phyloP scores from a whole-genome alignment of 2,329 filamentous ascomycete species.

The Fusarium sp. region DNA sequence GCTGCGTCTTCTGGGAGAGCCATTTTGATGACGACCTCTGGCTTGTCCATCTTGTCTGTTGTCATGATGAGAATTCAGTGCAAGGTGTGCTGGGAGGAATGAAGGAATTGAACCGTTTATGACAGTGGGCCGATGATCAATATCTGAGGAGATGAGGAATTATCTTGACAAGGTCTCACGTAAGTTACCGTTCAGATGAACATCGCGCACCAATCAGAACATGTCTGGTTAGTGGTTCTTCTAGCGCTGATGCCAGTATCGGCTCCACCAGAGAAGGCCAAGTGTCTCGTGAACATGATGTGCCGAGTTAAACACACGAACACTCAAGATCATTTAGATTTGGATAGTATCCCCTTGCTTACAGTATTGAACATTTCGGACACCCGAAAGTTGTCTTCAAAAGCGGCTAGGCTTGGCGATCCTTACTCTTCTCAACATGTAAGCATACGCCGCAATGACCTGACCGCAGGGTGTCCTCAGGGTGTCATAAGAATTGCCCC shows the following conservation, averaged over 20 bases:
- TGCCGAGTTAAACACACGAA: neutral
- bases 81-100: accelerated
- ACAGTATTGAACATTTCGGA: neutral
- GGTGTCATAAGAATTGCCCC: no score
- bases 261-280: neutral
- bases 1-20: constrained; percentile 31
- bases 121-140: no score
- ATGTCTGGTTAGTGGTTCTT: neutral
- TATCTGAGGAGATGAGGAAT: neutral
- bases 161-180: neutral
- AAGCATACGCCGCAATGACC: constrained; percentile 3
- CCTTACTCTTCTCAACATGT: neutral
- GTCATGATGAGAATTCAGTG: accelerated
- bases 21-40: constrained; percentile 34
- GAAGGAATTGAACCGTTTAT: accelerated
- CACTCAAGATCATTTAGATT: neutral
- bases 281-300: neutral
- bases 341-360: neutral
- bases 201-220: neutral
- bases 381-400: neutral
- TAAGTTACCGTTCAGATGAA: neutral
- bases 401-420: neutral
- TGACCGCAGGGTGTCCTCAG: neutral
- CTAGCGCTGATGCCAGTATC: neutral
- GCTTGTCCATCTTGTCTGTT: neutral